Evolutionary conservation across 73 alveolate genomes (phyloP).

Genomic region (Blepharisma stoltei): DNA sequence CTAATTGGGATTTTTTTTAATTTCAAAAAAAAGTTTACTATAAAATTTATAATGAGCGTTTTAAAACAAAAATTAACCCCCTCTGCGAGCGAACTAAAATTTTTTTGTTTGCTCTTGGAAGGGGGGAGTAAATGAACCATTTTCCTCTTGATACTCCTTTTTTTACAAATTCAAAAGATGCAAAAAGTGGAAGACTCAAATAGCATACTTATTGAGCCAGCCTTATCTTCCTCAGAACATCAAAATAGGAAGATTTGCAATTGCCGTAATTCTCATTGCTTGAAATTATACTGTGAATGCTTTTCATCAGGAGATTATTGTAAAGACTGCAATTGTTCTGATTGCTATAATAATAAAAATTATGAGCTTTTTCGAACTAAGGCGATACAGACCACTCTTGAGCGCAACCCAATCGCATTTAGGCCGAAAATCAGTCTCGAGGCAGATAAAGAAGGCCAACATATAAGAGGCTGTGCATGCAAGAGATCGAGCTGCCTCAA

Average conservation of each 20-base stretch:
- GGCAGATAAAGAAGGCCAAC: conserved; percentile 31
- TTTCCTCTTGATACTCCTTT: too few species aligned
- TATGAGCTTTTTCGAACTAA: conserved; percentile 43
- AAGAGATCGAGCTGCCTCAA: conserved; percentile 83
- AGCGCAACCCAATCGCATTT: conserved; percentile 66
- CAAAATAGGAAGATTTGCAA: conserved; percentile 44
- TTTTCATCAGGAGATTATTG: conserved; percentile 66
- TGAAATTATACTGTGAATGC: conserved; percentile 76
- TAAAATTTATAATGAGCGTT: too few species aligned
- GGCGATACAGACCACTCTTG: conserved; percentile 36
- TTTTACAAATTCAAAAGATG: too few species aligned
- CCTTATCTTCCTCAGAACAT: too few species aligned
- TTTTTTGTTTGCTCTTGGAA: too few species aligned
- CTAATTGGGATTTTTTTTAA: too few species aligned
- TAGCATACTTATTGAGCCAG: too few species aligned
- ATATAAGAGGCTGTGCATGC: conserved; percentile 86
- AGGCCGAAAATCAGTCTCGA: conserved; percentile 48
- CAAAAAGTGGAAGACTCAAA: too few species aligned
- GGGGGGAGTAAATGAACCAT: too few species aligned
- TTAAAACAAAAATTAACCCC: too few species aligned
- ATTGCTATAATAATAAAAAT: conserved; percentile 59
- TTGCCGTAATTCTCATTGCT: conserved; percentile 69
- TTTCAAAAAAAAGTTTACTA: too few species aligned
- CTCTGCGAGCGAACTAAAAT: too few species aligned
- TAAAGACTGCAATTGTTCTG: conserved; percentile 63